A percentile compares a stretch with the other conserved stretches of the same genome.
phyloP scores from a whole-genome alignment of 2,329 filamentous ascomycete species.

The Penicillium sp. region DNA sequence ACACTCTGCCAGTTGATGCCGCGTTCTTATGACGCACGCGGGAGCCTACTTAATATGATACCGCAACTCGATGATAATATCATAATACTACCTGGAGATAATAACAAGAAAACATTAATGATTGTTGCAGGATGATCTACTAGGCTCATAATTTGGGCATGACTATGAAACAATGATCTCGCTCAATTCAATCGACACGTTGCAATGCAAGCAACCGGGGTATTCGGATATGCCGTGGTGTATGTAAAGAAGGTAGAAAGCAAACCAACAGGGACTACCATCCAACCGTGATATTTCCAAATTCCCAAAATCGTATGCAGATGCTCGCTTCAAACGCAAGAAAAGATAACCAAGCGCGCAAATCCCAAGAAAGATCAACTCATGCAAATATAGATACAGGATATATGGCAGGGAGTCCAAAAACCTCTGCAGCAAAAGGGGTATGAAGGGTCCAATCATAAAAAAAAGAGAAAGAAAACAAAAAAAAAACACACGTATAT shows the following conservation, averaged over 20 bases:
- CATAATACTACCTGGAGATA: neutral
- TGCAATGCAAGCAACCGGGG: neutral
- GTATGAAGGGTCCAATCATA: conserved; percentile 32
- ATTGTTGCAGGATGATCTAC: conserved; percentile 2
- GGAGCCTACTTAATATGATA: neutral
- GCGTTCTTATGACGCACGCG: conserved; percentile 30
- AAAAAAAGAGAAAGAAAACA: conserved; percentile 19
- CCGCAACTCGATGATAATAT: neutral
- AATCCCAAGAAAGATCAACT: conserved; percentile 20
- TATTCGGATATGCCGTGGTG: neutral
- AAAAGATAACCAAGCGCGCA: conserved; percentile 10
- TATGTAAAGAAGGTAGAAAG: conserved; percentile 5
- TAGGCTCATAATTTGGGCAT: neutral
- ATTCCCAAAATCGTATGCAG: conserved; percentile 21
- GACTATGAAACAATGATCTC: neutral
- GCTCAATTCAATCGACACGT: conserved; percentile 6
- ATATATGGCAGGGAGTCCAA: conserved; percentile 19
- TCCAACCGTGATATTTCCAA: conserved; percentile 21
- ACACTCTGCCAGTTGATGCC: conserved; percentile 23
- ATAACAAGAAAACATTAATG: neutral
- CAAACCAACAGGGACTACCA: conserved; percentile 7
- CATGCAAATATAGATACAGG: conserved; percentile 27
- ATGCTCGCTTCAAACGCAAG: conserved; percentile 32
- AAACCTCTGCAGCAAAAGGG: conserved; percentile 22
- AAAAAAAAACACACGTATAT: conserved; percentile 16